phyloP scores from a whole-genome alignment of 2,329 filamentous ascomycete genomes.

The Fusarium sp. region DNA sequence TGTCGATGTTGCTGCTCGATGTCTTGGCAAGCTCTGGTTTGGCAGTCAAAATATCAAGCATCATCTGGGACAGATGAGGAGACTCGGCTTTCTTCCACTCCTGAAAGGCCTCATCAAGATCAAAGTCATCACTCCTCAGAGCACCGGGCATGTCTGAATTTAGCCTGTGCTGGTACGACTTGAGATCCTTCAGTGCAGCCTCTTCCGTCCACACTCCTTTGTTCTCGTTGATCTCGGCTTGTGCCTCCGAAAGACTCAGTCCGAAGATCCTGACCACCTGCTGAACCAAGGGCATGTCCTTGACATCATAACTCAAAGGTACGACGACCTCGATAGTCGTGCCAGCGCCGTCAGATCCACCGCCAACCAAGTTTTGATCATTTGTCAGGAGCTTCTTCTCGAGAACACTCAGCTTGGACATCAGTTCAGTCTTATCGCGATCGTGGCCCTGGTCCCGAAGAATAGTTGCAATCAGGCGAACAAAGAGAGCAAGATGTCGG shows the following conservation, averaged over 20 bases:
- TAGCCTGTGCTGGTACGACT: slow-evolving; percentile 89
- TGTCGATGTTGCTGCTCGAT: slow-evolving; percentile 66
- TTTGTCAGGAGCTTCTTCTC: slow-evolving; percentile 95
- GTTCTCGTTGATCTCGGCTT: slow-evolving; percentile 86
- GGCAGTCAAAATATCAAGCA: slow-evolving; percentile 86
- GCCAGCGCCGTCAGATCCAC: slow-evolving; percentile 46
- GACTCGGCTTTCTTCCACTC: slow-evolving; percentile 91
- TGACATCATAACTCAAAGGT: slow-evolving; percentile 88
- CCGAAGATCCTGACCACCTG: slow-evolving; percentile 88
- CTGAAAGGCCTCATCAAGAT: slow-evolving; percentile 85
- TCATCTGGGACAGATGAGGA: slow-evolving; percentile 89
- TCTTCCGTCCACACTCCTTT: slow-evolving; percentile 88
- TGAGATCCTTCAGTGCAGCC: slow-evolving; percentile 88
- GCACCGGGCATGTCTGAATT: slow-evolving; percentile 81
- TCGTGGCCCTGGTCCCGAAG: slow-evolving; percentile 86
- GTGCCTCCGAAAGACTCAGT: slow-evolving; percentile 78
- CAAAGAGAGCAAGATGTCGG: slow-evolving; percentile 92
- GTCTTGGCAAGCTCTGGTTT: slow-evolving; percentile 86
- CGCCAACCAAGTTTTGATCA: slow-evolving; percentile 78
- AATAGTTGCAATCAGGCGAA: slow-evolving; percentile 82
- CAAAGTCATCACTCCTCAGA: slow-evolving; percentile 85
- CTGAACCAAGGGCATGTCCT: slow-evolving; percentile 95
- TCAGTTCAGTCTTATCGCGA: slow-evolving; percentile 84
- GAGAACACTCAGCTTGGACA: slow-evolving; percentile 77
- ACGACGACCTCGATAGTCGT: slow-evolving; percentile 79